phyloP scores from a whole-genome alignment of 106 monocot species.

The Amphibolis antarctica region DNA sequence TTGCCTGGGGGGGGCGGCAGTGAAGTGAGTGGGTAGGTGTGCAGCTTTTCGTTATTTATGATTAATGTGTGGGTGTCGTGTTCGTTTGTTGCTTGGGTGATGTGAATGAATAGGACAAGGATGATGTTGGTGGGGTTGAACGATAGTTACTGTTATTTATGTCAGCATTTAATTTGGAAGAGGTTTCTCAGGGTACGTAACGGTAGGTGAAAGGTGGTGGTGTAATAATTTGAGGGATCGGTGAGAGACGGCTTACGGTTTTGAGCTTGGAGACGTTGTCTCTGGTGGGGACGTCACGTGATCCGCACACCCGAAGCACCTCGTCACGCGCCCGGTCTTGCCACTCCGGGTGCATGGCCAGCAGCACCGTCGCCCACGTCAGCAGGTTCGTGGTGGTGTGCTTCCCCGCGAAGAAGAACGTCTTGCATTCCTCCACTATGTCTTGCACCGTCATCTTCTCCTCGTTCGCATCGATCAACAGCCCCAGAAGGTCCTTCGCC shows the following conservation, averaged over 20 bases:
- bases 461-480: constrained; percentile 13
- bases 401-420: constrained; percentile 29
- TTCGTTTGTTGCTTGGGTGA: neutral
- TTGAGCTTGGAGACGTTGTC: constrained; percentile 23
- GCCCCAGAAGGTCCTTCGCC: constrained; percentile 20
- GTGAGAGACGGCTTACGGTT: too few species aligned
- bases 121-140: too few species aligned
- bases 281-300: constrained; percentile 10
- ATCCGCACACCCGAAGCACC: constrained; percentile 24
- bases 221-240: too few species aligned
- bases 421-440: constrained; percentile 36
- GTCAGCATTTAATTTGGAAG: too few species aligned
- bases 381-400: constrained; percentile 24
- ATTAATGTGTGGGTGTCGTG: neutral
- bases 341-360: constrained; percentile 31
- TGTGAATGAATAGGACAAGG: neutral
- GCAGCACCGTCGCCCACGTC: constrained; percentile 25
- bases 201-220: too few species aligned
- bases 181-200: too few species aligned
- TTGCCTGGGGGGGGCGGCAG: constrained; percentile 8
- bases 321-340: constrained; percentile 21
- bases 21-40: neutral
- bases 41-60: constrained; percentile 9
- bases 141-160: too few species aligned
- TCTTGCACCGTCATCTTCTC: constrained; percentile 6